Evolutionary conservation across 2,329 filamentous ascomycete genomes (phyloP), one percentile per base, ranked within the genome.

Genomic region (Diaporthe helianthi): DNA sequence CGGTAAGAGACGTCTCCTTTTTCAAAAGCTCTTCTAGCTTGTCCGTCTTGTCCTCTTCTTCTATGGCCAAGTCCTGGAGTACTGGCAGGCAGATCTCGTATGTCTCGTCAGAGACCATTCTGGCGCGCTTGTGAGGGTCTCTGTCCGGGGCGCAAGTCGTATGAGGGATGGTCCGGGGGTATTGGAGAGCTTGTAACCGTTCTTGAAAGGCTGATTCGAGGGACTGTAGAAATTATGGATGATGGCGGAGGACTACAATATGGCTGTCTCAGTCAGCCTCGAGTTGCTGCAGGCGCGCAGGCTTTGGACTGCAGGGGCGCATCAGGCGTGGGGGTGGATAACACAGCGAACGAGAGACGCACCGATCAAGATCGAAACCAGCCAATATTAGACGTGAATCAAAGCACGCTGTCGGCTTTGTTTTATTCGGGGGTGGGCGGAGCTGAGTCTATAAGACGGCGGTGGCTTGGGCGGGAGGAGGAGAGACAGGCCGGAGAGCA

Each of bases 11-110:
- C 9, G 93, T 94, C 81, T 94, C 90, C 74, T 90, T 90, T 80
- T 90, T 91, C 76, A 98, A 85, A 65, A 98, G 85, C 73, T 94
- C 92, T 82, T 98, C 94, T 65, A 98, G 85, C 81, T 89, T 92
- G 81, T 98, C 95, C 60, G 93, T 95, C 85, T 96, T 97, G 77
- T 98, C 95, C 81, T 99, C 96, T 73, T 98, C 96, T 76, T 97
- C 93, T 71, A 97, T 85, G 67, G 86, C 85, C 69, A 89, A 83
- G 81, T 98, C 91, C 83, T 96, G 90, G 73, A 99, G 87, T 77
- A 98, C 88, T 65, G 93, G 93, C 78, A 97, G 89, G 80, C 94
- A 97, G 76, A 96, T 88, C 76, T 98, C 94, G 84, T 97, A 97
- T 68, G 95, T 90, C 75, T 94, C 90, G 85, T 98, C 95, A 76